Base-by-base conservation (phyloP, 2,329 filamentous ascomycete genomes). In the Aspergillus ochraceoroseus region DNA sequence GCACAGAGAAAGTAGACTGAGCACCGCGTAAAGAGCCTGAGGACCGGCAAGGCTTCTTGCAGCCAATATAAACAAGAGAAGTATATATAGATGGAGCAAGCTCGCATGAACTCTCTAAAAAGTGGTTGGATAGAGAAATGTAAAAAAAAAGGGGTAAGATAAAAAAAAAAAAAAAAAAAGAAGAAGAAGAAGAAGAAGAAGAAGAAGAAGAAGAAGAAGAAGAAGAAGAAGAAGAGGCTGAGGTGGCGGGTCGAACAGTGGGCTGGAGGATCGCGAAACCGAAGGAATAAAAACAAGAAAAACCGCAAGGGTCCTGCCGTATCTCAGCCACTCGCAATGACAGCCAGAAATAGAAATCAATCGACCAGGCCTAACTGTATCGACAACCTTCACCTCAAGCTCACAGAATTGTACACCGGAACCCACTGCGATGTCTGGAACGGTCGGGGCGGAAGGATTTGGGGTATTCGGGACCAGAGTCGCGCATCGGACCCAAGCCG, bases 351-450 rank as follows among this genome's bases (percentile, higher is more conserved):
- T 33, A 25, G 29, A 33, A 17, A 42, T 15, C 26, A 26, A 19
- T 27, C 31, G 30, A n/a, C n/a, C n/a, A n/a, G n/a, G 19, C 35
- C 31, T 13, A 9, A 29, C 14, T 13, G 25, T 31, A 19, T 13
- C 33, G 28, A 14, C 18, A 37, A 34, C 31, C 23, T 19, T 3
- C 22, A 4, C 12, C 26, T n/a, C 31, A 28, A 45, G 31, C 44
- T 67, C 53, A 68, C 44, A 68, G 51, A 46, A 68, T 56, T 33
- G 49, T 55, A 45, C 66, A 68, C 42, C 59, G 61, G 27, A 67
- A 35, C 2, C 58, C 52, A 39, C 56, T 54, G 41, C 64, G 62
- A 53, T 67, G 63, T 45, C 61, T 58, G 15, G 57, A 45, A 28
- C 63, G 62, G 54, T 68, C 64, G 15, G 62, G 54, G 26, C 65